These are phyloP conservation scores for Pascua guehoae DNA, from an alignment of 1,284 basidiomycete species.

Conservation along the genomic window DNA sequence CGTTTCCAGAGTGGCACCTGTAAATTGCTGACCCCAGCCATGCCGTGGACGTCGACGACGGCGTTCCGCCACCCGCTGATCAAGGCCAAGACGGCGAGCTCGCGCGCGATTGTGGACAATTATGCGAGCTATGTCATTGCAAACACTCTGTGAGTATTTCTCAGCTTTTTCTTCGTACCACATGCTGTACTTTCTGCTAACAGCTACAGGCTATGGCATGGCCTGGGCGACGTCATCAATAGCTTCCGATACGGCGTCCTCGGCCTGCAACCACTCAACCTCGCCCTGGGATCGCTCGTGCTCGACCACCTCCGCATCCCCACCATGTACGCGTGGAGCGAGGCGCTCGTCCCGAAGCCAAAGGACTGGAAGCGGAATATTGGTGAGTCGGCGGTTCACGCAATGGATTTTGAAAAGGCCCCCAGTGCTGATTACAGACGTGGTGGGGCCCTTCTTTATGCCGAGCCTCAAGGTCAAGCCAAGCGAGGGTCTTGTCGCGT, in stretches of 20 bases:
- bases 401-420: no score
- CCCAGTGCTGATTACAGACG: conserved; percentile 49
- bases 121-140: conserved; percentile 59
- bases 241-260: conserved; percentile 57
- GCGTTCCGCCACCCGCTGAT: conserved; percentile 64
- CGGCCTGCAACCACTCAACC: conserved; percentile 54
- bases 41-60: conserved; percentile 65
- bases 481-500: conserved; percentile 53
- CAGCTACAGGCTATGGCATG: conserved; percentile 29
- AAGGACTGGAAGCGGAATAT: conserved; percentile 61
- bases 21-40: conserved; percentile 50
- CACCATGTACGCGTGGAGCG: conserved; percentile 67
- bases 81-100: conserved; percentile 52
- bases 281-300: conserved; percentile 56
- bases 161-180: no score
- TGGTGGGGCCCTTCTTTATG: conserved; percentile 63
- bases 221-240: conserved; percentile 61
- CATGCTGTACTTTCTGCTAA: no score
- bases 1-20: background rate
- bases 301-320: conserved; percentile 61
- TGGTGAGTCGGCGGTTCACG: conserved; percentile 47
- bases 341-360: conserved; percentile 61
- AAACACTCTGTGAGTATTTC: conserved; percentile 50
- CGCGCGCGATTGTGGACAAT: conserved; percentile 52
- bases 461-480: conserved; percentile 52